Percentiles rank a stretch among this genome's conserved stretches.
phyloP scores from a whole-genome alignment of 192 early-diverging fungal species.

The Radiomyces spectabilis region DNA sequence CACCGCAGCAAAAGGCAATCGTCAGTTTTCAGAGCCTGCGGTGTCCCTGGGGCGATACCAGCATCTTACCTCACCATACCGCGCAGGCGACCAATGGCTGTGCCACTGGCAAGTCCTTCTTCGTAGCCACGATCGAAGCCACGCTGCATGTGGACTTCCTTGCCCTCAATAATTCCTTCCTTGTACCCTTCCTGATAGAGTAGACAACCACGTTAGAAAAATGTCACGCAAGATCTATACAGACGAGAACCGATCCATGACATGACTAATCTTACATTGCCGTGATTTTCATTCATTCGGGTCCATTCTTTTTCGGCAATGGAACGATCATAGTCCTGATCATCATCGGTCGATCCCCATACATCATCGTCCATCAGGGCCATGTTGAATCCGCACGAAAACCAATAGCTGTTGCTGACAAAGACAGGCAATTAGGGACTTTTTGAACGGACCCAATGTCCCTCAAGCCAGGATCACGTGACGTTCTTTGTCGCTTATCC shows the following conservation, averaged over 20 bases:
- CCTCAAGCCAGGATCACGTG: too few relatives aligned
- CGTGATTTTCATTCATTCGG: slow-evolving; percentile 50
- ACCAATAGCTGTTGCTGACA: too few relatives aligned
- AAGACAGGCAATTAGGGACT: too few relatives aligned
- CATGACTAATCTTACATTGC: slow-evolving; percentile 55
- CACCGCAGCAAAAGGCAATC: background rate
- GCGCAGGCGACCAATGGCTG: slow-evolving; percentile 41
- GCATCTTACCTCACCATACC: slow-evolving; percentile 40
- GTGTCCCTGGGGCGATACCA: too few relatives aligned
- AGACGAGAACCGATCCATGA: too few relatives aligned
- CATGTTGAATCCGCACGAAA: too few relatives aligned
- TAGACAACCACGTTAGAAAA: background rate
- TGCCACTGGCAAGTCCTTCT: slow-evolving; percentile 45
- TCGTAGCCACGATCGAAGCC: slow-evolving; percentile 57
- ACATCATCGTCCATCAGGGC: slow-evolving; percentile 41
- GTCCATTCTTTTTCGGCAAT: slow-evolving; percentile 58
- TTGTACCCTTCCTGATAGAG: slow-evolving; percentile 48
- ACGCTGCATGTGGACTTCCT: slow-evolving; percentile 45
- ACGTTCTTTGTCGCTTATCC: too few relatives aligned
- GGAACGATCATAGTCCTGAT: slow-evolving; percentile 43
- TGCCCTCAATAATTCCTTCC: slow-evolving; percentile 57
- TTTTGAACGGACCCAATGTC: too few relatives aligned
- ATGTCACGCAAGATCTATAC: background rate
- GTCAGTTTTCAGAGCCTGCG: background rate
- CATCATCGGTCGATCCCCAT: slow-evolving; percentile 38